Percentiles rank a stretch among this genome's conserved stretches.
These are phyloP conservation scores for Breviolum minutum DNA, from an alignment of 73 alveolate species.

Conservation along the genomic window DNA sequence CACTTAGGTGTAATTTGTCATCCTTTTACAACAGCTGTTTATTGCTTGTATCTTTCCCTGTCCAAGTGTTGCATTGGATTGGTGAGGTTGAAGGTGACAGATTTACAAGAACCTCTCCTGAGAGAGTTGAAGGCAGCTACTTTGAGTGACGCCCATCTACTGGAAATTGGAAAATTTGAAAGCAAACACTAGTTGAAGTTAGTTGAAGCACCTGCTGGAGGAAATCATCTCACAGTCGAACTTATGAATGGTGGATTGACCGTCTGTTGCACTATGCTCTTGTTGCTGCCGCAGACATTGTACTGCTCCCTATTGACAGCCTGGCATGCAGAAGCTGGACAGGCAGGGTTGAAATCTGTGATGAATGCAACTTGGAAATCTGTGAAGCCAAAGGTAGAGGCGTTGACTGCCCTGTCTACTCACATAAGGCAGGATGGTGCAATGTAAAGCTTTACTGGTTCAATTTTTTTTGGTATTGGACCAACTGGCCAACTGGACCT, in stretches of 20 bases:
- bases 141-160: background rate
- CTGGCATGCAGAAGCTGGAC: conserved; percentile 79
- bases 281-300: conserved; percentile 1
- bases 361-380: too few species aligned
- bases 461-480: background rate
- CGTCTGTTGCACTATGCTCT: background rate
- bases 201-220: too few species aligned
- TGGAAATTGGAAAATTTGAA: too few species aligned
- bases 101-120: background rate
- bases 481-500: background rate
- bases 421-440: conserved; percentile 33
- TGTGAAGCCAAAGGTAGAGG: conserved; percentile 18
- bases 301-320: conserved; percentile 65
- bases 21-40: background rate
- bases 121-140: conserved; percentile 13
- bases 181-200: too few species aligned
- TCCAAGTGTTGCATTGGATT: background rate
- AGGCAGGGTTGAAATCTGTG: background rate
- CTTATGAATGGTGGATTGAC: too few species aligned
- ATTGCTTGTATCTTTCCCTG: background rate
- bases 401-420: conserved; percentile 35
- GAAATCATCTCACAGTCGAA: too few species aligned
- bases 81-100: conserved; percentile 24
- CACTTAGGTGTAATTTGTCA: background rate
- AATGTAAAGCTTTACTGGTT: background rate